phyloP scores from a whole-genome alignment of 2,329 filamentous ascomycete genomes.

The Stagonosporopsis rhizophila region DNA sequence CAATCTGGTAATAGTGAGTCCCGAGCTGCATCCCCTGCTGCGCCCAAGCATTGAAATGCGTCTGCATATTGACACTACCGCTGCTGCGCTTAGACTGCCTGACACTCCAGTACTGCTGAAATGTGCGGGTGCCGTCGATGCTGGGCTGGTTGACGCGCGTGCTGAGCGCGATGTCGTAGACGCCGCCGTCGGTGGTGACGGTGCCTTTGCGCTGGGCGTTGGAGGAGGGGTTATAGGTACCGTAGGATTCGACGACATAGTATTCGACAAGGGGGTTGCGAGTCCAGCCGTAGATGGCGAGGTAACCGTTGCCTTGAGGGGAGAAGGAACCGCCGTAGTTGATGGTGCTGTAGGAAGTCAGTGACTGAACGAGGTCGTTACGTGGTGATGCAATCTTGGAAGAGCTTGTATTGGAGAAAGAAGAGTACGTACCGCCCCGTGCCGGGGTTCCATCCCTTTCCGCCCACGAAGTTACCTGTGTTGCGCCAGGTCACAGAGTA shows the following conservation, averaged over 20 bases:
- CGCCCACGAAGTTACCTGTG: too few species aligned
- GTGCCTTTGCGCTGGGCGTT: conserved; percentile 56
- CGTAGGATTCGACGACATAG: conserved; percentile 63
- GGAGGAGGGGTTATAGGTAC: conserved; percentile 55
- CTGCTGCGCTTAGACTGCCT: conserved; percentile 57
- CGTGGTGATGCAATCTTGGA: too few species aligned
- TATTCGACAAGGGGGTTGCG: conserved; percentile 61
- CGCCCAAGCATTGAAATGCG: conserved; percentile 41
- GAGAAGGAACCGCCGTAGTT: conserved; percentile 32
- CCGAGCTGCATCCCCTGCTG: conserved; percentile 31
- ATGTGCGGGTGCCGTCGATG: conserved; percentile 61
- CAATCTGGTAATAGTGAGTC: conserved; percentile 40
- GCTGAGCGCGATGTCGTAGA: conserved; percentile 59
- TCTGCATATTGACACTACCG: conserved; percentile 47
- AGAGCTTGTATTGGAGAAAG: neutral
- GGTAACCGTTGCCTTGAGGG: conserved; percentile 32
- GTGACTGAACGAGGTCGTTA: too few species aligned
- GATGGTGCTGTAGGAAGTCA: conserved; percentile 19
- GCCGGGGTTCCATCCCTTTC: conserved; percentile 44
- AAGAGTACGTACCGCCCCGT: conserved; percentile 53
- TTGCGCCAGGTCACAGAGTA: too few species aligned
- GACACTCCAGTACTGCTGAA: conserved; percentile 63
- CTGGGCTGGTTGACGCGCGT: conserved; percentile 60
- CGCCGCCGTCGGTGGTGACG: conserved; percentile 59
- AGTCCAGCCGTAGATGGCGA: conserved; percentile 64